Evolutionary conservation across 2,329 filamentous ascomycete species (phyloP).

Genomic region (Tympanopsis confertula): DNA sequence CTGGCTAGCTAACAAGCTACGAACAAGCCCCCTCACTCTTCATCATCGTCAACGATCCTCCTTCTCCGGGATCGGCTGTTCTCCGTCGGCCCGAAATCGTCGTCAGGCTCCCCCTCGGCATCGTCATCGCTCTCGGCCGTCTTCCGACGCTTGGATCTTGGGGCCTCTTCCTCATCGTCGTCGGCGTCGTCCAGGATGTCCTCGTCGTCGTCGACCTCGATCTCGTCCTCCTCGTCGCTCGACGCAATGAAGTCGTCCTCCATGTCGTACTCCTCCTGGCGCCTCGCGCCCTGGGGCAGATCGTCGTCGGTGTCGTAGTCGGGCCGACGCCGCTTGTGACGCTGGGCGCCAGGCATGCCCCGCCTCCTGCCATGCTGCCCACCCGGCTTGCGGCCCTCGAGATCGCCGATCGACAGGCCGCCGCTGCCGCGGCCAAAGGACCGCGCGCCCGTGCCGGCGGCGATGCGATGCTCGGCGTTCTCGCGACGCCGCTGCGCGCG

Average conservation of each 20-base stretch:
- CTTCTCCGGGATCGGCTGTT: conserved; percentile 30
- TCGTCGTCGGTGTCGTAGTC: conserved; percentile 74
- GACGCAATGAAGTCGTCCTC: conserved; percentile 69
- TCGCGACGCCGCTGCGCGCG: conserved; percentile 55
- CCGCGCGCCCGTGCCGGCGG: conserved; percentile 36
- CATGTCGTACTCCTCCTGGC: conserved; percentile 66
- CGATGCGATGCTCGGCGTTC: conserved; percentile 53
- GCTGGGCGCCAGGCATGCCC: conserved; percentile 32
- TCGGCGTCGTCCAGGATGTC: conserved; percentile 43
- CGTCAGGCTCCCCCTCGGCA: conserved; percentile 42
- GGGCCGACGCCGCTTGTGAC: conserved; percentile 39
- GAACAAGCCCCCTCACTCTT: conserved; percentile 27
- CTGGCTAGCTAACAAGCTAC: too few relatives aligned
- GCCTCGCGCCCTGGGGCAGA: conserved; percentile 44
- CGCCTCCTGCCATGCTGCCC: conserved; percentile 38
- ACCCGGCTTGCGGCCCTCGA: conserved; percentile 49
- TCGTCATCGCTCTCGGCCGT: conserved; percentile 36
- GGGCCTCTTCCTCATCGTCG: conserved; percentile 20
- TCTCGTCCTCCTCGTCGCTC: conserved; percentile 57
- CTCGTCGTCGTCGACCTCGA: conserved; percentile 48
- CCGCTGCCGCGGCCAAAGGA: conserved; percentile 26
- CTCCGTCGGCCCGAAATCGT: conserved; percentile 27
- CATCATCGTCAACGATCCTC: conserved; percentile 49
- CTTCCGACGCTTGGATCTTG: conserved; percentile 36
- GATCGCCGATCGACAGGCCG: conserved; percentile 55